Base-by-base conservation (phyloP, 1,284 basidiomycete species). In the Ustilago vetiveriae region DNA sequence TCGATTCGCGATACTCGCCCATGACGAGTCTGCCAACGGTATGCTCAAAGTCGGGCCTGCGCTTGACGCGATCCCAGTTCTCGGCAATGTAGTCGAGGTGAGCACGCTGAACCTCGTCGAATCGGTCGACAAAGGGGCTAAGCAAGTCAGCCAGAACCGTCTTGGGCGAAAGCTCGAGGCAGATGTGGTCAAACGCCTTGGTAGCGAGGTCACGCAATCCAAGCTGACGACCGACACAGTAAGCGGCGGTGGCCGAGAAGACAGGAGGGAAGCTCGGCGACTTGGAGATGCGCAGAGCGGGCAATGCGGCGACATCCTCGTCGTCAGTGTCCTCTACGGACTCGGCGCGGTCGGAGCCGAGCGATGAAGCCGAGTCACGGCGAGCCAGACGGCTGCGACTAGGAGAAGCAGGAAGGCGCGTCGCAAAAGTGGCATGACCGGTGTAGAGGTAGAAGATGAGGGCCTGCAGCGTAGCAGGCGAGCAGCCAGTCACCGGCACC, bases 361-460 rank as follows among this genome's bases (percentile, higher is more conserved):
- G 32, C 30, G 48, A 62, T 3, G 59, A 56, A 2, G 38, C 24
- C 9, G 59, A 50, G 39, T 43, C 48, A 26, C 52, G 51, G 9
- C 51, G 57, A n/a, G 45, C 29, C 10, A 38, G 49, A 46, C 55
- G 29, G 21, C 58, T 46, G 14, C 59, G 52, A 35, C 22, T 47
- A 17, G 45, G 30, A 17, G 35, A 11, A 11, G 55, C 56, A 11
- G 59, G 35, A 3, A 63, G 59, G 14, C 59, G 59, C 21, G 59
- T 47, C 19, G 59, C 52, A 47, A 75, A 75, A 16, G 63, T 71
- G 29, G 54, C 65, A 23, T 75, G 72, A 16, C 66, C 71, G n/a
- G 72, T 75, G 66, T 75, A 75, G 21, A 75, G 58, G 49, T 75
- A 75, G 42, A 75, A 75, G 16, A 75, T 21, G 16, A 75, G 55